Evolutionary conservation across 2,329 filamentous ascomycete genomes (phyloP).

Genomic region (Sporothrix brunneoviolacea): DNA sequence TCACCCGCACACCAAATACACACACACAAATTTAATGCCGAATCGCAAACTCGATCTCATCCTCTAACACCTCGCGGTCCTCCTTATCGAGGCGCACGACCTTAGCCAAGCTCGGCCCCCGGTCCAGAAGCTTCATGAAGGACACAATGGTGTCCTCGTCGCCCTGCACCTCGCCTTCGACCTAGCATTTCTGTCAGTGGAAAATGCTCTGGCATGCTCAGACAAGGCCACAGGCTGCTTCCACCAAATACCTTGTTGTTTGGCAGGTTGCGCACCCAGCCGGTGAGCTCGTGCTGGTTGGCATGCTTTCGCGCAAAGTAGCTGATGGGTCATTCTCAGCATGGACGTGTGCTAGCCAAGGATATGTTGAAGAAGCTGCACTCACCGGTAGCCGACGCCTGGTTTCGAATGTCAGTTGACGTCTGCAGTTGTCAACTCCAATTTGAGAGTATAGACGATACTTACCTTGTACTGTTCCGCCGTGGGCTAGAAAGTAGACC

Average conservation of each 20-base stretch:
- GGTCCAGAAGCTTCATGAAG: conserved; percentile 68
- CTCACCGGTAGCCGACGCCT: conserved; percentile 53
- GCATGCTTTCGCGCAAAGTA: conserved; percentile 51
- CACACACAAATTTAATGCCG: conserved; percentile 35
- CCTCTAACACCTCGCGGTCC: conserved; percentile 57
- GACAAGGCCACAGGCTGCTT: too few relatives aligned
- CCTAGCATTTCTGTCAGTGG: conserved; percentile 44
- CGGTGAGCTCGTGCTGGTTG: conserved; percentile 43
- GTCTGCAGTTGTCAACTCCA: too few relatives aligned
- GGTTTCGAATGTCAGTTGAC: background rate
- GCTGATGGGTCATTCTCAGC: too few relatives aligned
- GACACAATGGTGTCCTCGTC: conserved; percentile 55
- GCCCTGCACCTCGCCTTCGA: conserved; percentile 85
- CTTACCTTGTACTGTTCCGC: conserved; percentile 59
- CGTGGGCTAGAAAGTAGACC: conserved; percentile 60
- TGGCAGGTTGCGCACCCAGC: conserved; percentile 55
- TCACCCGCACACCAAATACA: too few relatives aligned
- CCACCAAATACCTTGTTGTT: conserved; percentile 45
- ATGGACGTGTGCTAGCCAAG: background rate
- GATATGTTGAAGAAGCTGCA: background rate
- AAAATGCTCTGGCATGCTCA: too few relatives aligned
- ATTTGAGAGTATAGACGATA: background rate
- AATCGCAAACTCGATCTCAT: conserved; percentile 61
- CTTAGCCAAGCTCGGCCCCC: conserved; percentile 63
- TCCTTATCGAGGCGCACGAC: conserved; percentile 70